Evolutionary conservation across 306 rosid genomes (phyloP), one percentile per base, ranked within the genome.

Genomic region (Fragaria iinumae): DNA sequence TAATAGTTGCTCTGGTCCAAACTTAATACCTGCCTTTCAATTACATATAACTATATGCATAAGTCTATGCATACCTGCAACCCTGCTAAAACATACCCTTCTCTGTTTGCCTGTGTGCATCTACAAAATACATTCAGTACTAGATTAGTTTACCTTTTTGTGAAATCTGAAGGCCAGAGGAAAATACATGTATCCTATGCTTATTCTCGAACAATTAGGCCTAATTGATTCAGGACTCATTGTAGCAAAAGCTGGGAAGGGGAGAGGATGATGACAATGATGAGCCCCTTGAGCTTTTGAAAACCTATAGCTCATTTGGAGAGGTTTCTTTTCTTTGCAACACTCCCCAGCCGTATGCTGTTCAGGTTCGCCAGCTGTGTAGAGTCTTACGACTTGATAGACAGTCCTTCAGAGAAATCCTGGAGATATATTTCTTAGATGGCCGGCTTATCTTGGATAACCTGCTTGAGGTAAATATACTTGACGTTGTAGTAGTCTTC

Each of bases 281-380:
- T 52, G 82, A 83, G 77, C 23, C 38, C 2, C 53, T 68, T 23
- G 82, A 17, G 60, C 67, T 4, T 25, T 83, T 90, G 53, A 82
- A 73, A 34, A 76, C 73, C 8, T 63, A 80, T 67, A 73, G 84
- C 80, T 83, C 80, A 39, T 83, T 88, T 68, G 92, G 91, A 38
- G 91, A 90, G 75, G 73, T 90, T 78, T 90, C 96, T 48, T 86
- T 88, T 45, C 88, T 90, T 74, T 88, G 96, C 77, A 84, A 86
- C 79, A 76, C 76, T 69, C 87, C 86, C 83, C 91, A 88, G 69
- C 78, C 76, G 25, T 86, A 80, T 80, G 80, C 72, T 3, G 81
- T 90, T 53, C 76, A 56, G 43, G 91, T 79, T 72, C 34, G 70
- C 76, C 85, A 87, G 47, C 85, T 85, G 65, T 88, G 85, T 77